phyloP scores from a whole-genome alignment of 768 basidiomycete genomes.

The Suillus weaverae region DNA sequence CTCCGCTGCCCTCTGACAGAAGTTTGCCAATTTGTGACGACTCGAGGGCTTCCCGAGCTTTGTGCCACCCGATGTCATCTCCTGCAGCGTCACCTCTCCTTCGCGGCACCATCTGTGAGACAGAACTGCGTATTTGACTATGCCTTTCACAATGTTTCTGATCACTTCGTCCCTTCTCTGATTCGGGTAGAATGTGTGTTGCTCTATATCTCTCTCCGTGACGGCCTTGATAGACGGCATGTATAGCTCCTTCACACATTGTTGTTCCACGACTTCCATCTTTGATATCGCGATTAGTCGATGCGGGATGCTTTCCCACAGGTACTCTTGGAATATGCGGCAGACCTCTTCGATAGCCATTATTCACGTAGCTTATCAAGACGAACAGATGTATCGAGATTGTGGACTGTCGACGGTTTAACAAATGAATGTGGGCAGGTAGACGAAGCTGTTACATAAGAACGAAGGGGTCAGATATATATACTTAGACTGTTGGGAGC shows the following conservation, averaged over 20 bases:
- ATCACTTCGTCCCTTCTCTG: constrained; percentile 25
- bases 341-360: constrained; percentile 22
- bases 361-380: constrained; percentile 5
- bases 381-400: background rate
- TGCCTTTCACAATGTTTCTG: constrained; percentile 18
- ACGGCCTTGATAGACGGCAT: constrained; percentile 16
- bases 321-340: constrained; percentile 14
- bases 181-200: constrained; percentile 23
- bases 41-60: background rate
- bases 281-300: constrained; percentile 19
- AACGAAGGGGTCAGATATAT: background rate
- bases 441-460: background rate
- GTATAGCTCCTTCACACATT: constrained; percentile 7
- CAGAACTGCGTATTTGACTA: constrained; percentile 24
- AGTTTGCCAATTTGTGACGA: constrained; percentile 19
- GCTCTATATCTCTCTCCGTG: constrained; percentile 21
- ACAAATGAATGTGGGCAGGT: background rate
- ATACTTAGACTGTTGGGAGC: background rate
- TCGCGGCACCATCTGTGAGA: constrained; percentile 14
- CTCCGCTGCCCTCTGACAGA: constrained; percentile 11
- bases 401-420: background rate
- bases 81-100: constrained; percentile 7
- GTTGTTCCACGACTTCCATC: constrained; percentile 15
- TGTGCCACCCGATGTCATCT: constrained; percentile 9
- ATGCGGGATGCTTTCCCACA: constrained; percentile 13